A percentile compares a stretch with the other conserved stretches of the same genome.
phyloP scores from a whole-genome alignment of 805 yeast genomes.

The Kuraishia molischiana region DNA sequence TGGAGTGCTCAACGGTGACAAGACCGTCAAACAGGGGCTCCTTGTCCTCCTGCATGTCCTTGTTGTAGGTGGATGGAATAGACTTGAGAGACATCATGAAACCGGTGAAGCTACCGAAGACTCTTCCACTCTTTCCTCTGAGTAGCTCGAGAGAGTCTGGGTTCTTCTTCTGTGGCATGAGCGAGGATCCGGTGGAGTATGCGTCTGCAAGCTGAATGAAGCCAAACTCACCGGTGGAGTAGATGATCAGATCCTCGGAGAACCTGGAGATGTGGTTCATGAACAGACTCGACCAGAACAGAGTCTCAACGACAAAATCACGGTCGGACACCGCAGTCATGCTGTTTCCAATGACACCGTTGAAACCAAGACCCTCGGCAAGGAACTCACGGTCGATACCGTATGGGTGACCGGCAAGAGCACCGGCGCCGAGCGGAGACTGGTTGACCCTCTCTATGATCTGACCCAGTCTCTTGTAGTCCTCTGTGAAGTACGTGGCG shows the following conservation, averaged over 20 bases:
- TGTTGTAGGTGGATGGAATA: slow-evolving; percentile 96
- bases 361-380: slow-evolving; percentile 72
- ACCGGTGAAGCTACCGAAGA: slow-evolving; percentile 90
- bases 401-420: slow-evolving; percentile 97
- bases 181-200: slow-evolving; percentile 94
- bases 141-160: slow-evolving; percentile 93
- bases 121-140: slow-evolving; percentile 96
- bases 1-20: slow-evolving; percentile 87
- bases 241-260: slow-evolving; percentile 89
- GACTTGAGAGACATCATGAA: slow-evolving; percentile 94
- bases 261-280: slow-evolving; percentile 94
- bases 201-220: slow-evolving; percentile 93
- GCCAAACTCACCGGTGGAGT: slow-evolving; percentile 96
- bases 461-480: slow-evolving; percentile 75
- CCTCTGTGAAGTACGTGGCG: slow-evolving; percentile 91
- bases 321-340: slow-evolving; percentile 96
- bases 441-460: slow-evolving; percentile 73
- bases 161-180: slow-evolving; percentile 99
- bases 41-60: slow-evolving; percentile 98
- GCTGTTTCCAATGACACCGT: slow-evolving; percentile 88
- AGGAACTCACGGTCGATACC: slow-evolving; percentile 94
- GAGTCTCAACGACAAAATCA: slow-evolving; percentile 90
- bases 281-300: slow-evolving; percentile 92
- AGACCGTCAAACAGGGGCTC: slow-evolving; percentile 95
- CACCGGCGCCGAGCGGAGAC: slow-evolving; percentile 95